Evolutionary conservation across 345 rosid genomes (phyloP).

Genomic region (Bruguiera gymnorhiza): DNA sequence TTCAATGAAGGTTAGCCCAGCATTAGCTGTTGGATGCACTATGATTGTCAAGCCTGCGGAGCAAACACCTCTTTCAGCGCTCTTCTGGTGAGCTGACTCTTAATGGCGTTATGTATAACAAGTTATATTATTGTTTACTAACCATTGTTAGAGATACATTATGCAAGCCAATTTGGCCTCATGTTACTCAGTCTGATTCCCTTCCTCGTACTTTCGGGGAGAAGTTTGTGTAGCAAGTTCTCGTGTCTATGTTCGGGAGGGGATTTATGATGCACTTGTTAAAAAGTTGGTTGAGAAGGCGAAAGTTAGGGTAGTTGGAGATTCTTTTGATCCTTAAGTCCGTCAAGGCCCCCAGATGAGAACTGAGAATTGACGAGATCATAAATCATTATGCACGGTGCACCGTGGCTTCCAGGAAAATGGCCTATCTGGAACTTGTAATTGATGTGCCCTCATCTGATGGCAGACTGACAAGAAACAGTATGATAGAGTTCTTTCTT

Average conservation of each 20-base stretch:
- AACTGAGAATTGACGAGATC: too few species aligned
- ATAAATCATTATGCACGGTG: too few species aligned
- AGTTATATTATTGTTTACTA: constrained; percentile 28
- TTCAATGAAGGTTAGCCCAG: constrained; percentile 58
- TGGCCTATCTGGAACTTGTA: background rate
- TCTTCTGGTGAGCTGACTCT: constrained; percentile 50
- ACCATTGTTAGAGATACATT: too few species aligned
- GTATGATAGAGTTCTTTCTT: constrained; percentile 50
- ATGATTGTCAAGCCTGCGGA: too few species aligned
- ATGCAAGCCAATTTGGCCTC: background rate
- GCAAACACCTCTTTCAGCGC: too few species aligned
- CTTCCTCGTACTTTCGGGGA: constrained; percentile 39
- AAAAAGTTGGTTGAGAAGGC: constrained; percentile 54
- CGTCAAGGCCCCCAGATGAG: background rate
- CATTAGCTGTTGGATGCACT: constrained; percentile 77
- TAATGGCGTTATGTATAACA: constrained; percentile 42
- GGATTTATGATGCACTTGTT: constrained; percentile 54
- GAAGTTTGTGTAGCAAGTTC: constrained; percentile 79
- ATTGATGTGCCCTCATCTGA: too few species aligned
- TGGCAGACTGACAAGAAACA: constrained; percentile 57
- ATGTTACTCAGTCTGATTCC: background rate
- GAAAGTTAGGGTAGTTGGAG: constrained; percentile 57
- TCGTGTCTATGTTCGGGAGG: constrained; percentile 79
- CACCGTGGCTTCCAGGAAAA: too few species aligned
- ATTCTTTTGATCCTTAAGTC: constrained; percentile 49